A percentile compares a stretch with the other conserved stretches of the same genome.
phyloP scores from a whole-genome alignment of 768 basidiomycete species.

The Podaxis mareebaensis region DNA sequence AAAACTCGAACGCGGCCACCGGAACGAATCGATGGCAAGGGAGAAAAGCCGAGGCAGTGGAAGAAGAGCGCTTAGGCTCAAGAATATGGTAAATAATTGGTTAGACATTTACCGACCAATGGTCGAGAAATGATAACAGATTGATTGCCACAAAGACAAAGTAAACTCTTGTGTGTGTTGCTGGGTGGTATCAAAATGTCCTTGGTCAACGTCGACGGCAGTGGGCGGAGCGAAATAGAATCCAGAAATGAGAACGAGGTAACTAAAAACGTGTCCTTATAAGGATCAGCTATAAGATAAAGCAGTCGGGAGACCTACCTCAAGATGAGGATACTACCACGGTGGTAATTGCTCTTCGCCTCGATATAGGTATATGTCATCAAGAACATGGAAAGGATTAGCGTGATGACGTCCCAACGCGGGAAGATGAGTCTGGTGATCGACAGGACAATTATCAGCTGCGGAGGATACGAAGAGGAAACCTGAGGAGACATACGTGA shows the following conservation, averaged over 20 bases:
- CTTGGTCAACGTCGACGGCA: constrained; percentile 39
- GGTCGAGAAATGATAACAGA: constrained; percentile 39
- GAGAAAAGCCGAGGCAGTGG: not conserved
- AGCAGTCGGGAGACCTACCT: constrained; percentile 51
- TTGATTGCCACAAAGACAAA: constrained; percentile 38
- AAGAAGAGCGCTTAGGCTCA: not conserved
- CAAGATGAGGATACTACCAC: constrained; percentile 92
- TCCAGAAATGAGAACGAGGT: constrained; percentile 86
- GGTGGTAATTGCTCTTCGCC: constrained; percentile 97
- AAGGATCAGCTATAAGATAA: not conserved
- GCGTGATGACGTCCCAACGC: constrained; percentile 94
- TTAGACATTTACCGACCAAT: constrained; percentile 22
- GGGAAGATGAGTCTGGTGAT: constrained; percentile 87
- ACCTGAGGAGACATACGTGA: constrained; percentile 68
- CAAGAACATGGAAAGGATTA: constrained; percentile 95
- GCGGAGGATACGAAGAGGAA: not conserved
- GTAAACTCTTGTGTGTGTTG: constrained; percentile 30
- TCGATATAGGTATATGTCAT: constrained; percentile 99
- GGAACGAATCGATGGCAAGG: not conserved
- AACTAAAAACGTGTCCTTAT: constrained; percentile 48
- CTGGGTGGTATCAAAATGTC: constrained; percentile 23
- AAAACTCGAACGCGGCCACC: not conserved
- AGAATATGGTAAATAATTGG: constrained; percentile 6
- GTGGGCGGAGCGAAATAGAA: constrained; percentile 87
- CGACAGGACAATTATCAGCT: constrained; percentile 7